Percentiles rank a stretch among this genome's conserved stretches.
Evolutionary conservation across 202 grass and related monocot genomes (phyloP).

Genomic region (Schoenoplectus tabernaemontani): DNA sequence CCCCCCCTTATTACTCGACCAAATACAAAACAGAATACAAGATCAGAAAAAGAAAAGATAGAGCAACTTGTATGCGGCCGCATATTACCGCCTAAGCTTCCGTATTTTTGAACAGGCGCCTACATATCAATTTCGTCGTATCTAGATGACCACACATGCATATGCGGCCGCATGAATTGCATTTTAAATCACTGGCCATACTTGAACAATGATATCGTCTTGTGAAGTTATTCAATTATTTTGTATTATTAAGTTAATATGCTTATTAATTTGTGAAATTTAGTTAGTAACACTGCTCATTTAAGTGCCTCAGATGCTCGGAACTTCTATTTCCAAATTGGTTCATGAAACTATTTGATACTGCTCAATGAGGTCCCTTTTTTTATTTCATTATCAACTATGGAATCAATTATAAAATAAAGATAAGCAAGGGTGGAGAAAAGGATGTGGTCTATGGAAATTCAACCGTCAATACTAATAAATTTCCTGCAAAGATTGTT

Average conservation of each 20-base stretch:
- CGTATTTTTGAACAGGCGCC: too few relatives aligned
- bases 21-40: too few relatives aligned
- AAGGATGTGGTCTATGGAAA: background rate
- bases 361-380: background rate
- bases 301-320: background rate
- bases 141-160: too few relatives aligned
- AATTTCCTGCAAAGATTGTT: background rate
- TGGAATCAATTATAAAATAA: background rate
- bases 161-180: too few relatives aligned
- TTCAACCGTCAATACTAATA: background rate
- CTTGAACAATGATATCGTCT: background rate
- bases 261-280: background rate
- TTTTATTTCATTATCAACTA: background rate
- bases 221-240: background rate
- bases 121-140: too few relatives aligned
- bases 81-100: too few relatives aligned
- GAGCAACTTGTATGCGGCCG: too few relatives aligned
- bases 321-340: background rate
- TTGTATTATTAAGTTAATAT: background rate
- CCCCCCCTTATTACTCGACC: too few relatives aligned
- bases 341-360: background rate
- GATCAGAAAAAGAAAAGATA: too few relatives aligned
- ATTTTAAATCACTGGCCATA: background rate
- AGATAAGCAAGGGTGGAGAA: background rate
- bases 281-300: background rate